Base-by-base conservation (phyloP, 176 grass and related monocot species). In the Bonia amplexicaulis region DNA sequence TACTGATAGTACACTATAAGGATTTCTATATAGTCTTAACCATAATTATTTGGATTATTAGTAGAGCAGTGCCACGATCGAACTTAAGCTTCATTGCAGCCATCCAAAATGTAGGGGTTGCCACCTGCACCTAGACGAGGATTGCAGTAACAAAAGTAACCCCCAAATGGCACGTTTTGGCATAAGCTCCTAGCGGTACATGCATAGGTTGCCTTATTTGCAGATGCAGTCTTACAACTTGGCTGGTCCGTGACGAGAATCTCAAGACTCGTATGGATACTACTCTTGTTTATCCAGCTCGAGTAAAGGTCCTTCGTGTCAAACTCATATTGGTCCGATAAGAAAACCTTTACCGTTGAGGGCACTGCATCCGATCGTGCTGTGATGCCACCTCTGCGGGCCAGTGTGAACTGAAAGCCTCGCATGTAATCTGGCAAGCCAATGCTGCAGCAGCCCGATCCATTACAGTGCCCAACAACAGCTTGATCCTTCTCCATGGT, bases 401-500 rank as follows among this genome's bases (percentile, higher is more conserved):
- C 53, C 6, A 55, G 53, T 3, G 53, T 55, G 16, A 55, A 55
- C 1, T 55, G 53, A 55, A 55, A 55, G 53, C 53, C 53, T 55
- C 53, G 17, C 53, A 55, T 55, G 19, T 55, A 22, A 2, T 55
- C 53, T 6, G 66, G 39, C 9, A 79, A 4, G 14, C 27, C 29
- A 20, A n/a, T 1, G n/a, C 44, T 58, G 85, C 76, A 80, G 47
- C 85, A 81, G 9, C 85, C 85, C 25, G 74, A 20, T 17, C 77
- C 69, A 26, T 59, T 54, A 45, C 69, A 80, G 6, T 29, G 27
- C 13, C 17, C 12, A 0, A 8, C 10, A 7, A 31, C 20, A 6
- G 25, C 61, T 65, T 6, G 12, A 5, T 22, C 2, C 17, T 42
- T 41, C 66, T 45, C 37, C 66, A 69, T n/a, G 37, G 11, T 47